Base-by-base conservation (phyloP, 1,284 basidiomycete genomes). In the Puccinia hordei region DNA sequence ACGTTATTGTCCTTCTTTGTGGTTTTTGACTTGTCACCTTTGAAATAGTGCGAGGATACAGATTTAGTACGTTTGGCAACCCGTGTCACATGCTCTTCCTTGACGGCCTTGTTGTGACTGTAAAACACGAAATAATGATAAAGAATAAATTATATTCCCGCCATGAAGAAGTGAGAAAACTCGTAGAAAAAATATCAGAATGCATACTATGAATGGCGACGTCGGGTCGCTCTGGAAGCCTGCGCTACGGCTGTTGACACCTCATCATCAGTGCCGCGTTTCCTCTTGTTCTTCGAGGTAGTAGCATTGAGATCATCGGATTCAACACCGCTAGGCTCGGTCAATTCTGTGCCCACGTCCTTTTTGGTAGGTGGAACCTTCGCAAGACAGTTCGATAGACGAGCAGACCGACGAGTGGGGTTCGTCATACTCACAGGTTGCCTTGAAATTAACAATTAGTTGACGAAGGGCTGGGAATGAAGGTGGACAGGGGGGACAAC, bases 11-110 rank as follows among this genome's bases (percentile, higher is more conserved):
- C 30, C 1, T 33, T 33, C 27, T 38, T 27, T n/a, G n/a, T 5
- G 30, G 33, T n/a, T 33, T 72, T 30, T 4, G 69, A 72, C 27
- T 51, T 30, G 19, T 33, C 51, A 53, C 13, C 69, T 53, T 72
- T 22, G 30, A 72, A 72, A 33, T 53, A 72, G 69, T 30, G 51
- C 30, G 69, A 72, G 30, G 69, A 72, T 72, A 72, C 6, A 57
- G 71, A 57, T 44, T 38, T 73, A 2, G 46, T 73, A 19, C 30
- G 51, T 10, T 51, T 53, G 22, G 51, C 35, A 53, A 24, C 30
- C 27, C 44, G 49, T 1, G 27, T 8, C 27, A n/a, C 22, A 5
- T 1, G 17, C 44, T 49, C 49, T 27, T 55, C 27, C 49, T 53
- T 35, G 33, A 46, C 46, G 38, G 12, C 33, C 51, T 53, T 55